Conservation (phyloP, 75 land plant genomes). For the Larix kaempferi region DNA sequence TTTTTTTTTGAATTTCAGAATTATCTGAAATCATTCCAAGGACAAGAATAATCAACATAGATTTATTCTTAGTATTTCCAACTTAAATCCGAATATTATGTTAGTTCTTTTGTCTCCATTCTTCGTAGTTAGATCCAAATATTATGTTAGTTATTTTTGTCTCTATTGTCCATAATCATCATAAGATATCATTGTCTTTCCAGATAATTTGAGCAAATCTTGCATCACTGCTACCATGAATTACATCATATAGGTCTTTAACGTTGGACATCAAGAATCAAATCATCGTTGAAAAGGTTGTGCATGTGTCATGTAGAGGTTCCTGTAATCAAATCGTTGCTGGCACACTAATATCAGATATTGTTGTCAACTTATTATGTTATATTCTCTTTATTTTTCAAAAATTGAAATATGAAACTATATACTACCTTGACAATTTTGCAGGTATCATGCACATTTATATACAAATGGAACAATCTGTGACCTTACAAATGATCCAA, state of each 20-base stretch:
- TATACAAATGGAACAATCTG: slow-evolving; percentile 92
- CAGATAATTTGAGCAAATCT: background rate
- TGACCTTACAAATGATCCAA: slow-evolving; percentile 85
- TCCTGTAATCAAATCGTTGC: background rate
- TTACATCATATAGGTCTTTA: background rate
- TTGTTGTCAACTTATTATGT: background rate
- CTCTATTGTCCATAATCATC: background rate
- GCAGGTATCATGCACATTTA: slow-evolving; percentile 89
- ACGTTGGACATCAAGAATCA: background rate
- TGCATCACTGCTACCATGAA: background rate
- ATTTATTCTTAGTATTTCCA: background rate
- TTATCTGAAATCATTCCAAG: background rate
- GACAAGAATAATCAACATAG: background rate
- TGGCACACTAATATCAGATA: background rate
- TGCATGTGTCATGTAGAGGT: background rate
- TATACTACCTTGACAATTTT: background rate
- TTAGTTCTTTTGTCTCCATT: too few relatives aligned
- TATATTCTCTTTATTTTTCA: background rate
- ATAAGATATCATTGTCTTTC: background rate
- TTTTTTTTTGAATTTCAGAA: background rate
- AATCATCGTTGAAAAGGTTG: background rate
- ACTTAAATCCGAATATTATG: too few relatives aligned
- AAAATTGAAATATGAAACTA: background rate
- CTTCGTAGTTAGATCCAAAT: background rate
- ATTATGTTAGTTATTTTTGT: background rate